phyloP scores from a whole-genome alignment of 371 early-diverging fungal genomes.

The Rhizopus sp. region DNA sequence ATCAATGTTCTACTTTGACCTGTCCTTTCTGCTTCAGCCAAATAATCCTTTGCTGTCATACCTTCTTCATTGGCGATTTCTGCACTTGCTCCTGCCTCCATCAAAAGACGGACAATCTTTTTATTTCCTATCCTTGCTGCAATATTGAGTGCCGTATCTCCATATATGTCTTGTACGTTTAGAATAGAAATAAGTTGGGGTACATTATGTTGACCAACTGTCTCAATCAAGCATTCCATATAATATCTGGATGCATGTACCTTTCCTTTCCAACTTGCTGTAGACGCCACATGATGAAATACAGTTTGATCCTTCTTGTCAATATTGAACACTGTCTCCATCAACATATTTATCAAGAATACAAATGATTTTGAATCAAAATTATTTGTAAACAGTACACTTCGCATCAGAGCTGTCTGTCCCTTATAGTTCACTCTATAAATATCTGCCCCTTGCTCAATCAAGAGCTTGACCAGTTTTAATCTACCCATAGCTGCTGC shows the following conservation, averaged over 20 bases:
- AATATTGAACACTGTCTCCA: conserved; percentile 67
- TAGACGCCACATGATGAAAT: conserved; percentile 85
- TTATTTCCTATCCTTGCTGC: conserved; percentile 82
- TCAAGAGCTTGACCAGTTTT: conserved; percentile 65
- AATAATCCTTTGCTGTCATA: conserved; percentile 62
- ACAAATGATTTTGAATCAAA: conserved; percentile 81
- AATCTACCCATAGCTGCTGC: conserved; percentile 87
- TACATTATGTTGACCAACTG: conserved; percentile 34
- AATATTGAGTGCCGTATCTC: conserved; percentile 91
- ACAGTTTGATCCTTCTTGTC: conserved; percentile 84
- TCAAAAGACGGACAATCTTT: conserved; percentile 68
- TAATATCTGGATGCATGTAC: conserved; percentile 79
- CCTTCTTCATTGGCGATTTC: conserved; percentile 79
- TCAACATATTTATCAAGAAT: conserved; percentile 72
- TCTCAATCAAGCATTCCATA: conserved; percentile 76
- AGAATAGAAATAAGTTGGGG: conserved; percentile 68
- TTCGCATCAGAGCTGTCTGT: conserved; percentile 86
- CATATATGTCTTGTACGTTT: conserved; percentile 78
- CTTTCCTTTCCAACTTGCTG: conserved; percentile 72
- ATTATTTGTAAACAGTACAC: conserved; percentile 84
- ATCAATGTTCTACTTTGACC: conserved; percentile 17
- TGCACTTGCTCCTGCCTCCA: conserved; percentile 82
- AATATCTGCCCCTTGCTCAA: conserved; percentile 75
- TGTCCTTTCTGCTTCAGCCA: conserved; percentile 42
- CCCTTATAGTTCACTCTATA: conserved; percentile 74